phyloP scores from a whole-genome alignment of 176 grass and related monocot genomes.

The Rhynchospora breviuscula region DNA sequence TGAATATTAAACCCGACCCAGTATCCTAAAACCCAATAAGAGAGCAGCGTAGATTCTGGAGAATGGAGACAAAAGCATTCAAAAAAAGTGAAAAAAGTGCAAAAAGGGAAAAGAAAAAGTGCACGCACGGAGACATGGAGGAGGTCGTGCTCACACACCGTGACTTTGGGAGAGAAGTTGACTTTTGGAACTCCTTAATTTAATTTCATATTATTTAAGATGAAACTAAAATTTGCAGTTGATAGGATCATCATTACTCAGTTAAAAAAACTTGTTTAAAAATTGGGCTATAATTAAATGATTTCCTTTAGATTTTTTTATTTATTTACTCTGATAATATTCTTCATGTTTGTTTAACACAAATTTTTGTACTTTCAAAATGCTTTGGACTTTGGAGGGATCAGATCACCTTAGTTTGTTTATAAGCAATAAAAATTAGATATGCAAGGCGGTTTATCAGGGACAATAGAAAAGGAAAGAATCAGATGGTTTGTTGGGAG shows the following conservation, averaged over 20 bases:
- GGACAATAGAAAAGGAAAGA: slow-evolving; percentile 1
- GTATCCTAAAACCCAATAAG: background rate
- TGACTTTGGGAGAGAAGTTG: slow-evolving; percentile 16
- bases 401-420: background rate
- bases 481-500: slow-evolving; percentile 11
- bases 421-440: background rate
- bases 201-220: background rate
- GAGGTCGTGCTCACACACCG: slow-evolving; percentile 33
- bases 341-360: background rate
- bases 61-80: background rate
- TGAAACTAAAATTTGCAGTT: background rate
- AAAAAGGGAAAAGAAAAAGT: slow-evolving; percentile 25
- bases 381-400: background rate
- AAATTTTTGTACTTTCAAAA: background rate
- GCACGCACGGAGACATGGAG: slow-evolving; percentile 26
- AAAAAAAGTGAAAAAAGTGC: slow-evolving; percentile 16
- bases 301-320: background rate
- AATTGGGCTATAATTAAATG: background rate
- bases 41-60: background rate
- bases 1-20: background rate
- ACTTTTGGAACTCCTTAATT: background rate
- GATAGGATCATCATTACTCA: too few species aligned
- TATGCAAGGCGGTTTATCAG: slow-evolving; percentile 17
- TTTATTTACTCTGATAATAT: background rate
- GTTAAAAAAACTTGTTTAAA: too few species aligned